These are phyloP conservation scores for Fusarium zealandicum DNA, from an alignment of 2,329 filamentous ascomycete genomes.

Conservation along the genomic window DNA sequence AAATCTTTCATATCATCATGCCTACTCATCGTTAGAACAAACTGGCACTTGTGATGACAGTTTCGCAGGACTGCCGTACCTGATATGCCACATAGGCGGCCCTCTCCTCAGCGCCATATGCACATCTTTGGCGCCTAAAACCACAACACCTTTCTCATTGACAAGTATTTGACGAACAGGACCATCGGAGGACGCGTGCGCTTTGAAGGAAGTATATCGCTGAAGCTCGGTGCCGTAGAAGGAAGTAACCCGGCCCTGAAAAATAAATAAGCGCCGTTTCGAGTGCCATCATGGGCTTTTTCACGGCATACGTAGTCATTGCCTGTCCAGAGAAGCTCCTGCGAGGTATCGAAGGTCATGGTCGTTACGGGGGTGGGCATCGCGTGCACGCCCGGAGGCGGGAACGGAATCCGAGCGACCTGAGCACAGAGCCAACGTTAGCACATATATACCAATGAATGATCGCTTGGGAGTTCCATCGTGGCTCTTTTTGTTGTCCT, in stretches of 20 bases:
- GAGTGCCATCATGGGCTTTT: not conserved
- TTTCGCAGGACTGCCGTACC: slow-evolving; percentile 54
- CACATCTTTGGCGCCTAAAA: slow-evolving; percentile 81
- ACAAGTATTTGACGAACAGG: slow-evolving; percentile 87
- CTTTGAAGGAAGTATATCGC: slow-evolving; percentile 88
- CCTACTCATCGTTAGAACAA: slow-evolving; percentile 50
- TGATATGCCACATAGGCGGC: slow-evolving; percentile 86
- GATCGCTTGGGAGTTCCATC: not conserved
- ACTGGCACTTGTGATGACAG: not conserved
- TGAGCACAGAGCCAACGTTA: slow-evolving; percentile 46
- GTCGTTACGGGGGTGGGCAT: slow-evolving; percentile 76
- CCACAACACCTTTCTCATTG: slow-evolving; percentile 88
- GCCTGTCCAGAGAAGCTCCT: slow-evolving; percentile 92
- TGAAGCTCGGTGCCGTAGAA: slow-evolving; percentile 88
- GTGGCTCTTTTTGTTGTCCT: not conserved
- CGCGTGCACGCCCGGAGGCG: slow-evolving; percentile 75
- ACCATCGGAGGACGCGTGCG: slow-evolving; percentile 76
- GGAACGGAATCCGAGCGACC: slow-evolving; percentile 83
- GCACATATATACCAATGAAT: slow-evolving; percentile 4
- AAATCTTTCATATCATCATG: slow-evolving; percentile 83
- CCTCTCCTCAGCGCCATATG: slow-evolving; percentile 89
- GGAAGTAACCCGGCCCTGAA: slow-evolving; percentile 83
- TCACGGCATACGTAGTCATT: slow-evolving; percentile 79
- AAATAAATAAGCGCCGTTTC: slow-evolving; percentile 35
- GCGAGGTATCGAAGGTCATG: slow-evolving; percentile 85